Conservation (phyloP, 306 rosid genomes). For the Clitoria ternatea region DNA sequence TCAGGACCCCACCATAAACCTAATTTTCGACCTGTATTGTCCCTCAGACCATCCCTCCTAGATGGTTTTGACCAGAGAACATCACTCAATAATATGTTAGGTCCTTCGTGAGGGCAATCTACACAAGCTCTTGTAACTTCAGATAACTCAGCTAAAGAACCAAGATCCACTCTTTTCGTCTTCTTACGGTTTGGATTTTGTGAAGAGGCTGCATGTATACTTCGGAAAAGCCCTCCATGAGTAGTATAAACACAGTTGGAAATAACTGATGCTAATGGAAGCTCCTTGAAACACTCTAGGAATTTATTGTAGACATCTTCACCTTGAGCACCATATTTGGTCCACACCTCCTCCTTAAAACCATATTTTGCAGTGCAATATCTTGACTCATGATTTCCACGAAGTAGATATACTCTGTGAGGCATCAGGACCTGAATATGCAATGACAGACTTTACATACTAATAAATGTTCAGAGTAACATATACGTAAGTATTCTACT, state of each 20-base stretch:
- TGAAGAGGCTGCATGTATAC: constrained; percentile 29
- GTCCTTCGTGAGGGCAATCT: constrained; percentile 67
- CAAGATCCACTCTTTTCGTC: constrained; percentile 54
- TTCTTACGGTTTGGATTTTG: constrained; percentile 52
- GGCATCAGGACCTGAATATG: constrained; percentile 79
- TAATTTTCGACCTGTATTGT: constrained; percentile 46
- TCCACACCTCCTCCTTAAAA: constrained; percentile 69
- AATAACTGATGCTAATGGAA: constrained; percentile 82
- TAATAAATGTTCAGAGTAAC: neutral
- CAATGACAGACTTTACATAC: constrained; percentile 15
- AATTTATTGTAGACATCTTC: constrained; percentile 65
- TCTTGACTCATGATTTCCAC: constrained; percentile 83
- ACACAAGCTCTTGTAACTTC: constrained; percentile 49
- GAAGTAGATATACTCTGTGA: constrained; percentile 75
- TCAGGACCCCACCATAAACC: constrained; percentile 95
- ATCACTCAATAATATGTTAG: constrained; percentile 62
- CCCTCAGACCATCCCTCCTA: constrained; percentile 59
- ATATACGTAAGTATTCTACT: neutral
- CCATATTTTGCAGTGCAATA: constrained; percentile 60
- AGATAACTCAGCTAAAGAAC: constrained; percentile 71
- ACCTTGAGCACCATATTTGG: constrained; percentile 67
- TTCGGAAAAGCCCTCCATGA: constrained; percentile 92
- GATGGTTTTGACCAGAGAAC: constrained; percentile 88
- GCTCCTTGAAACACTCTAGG: constrained; percentile 75
- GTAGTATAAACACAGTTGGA: constrained; percentile 69